These are phyloP conservation scores for Aspergillus sclerotiicarbonarius DNA, from an alignment of 495 filamentous ascomycete species.

Conservation along the genomic window DNA sequence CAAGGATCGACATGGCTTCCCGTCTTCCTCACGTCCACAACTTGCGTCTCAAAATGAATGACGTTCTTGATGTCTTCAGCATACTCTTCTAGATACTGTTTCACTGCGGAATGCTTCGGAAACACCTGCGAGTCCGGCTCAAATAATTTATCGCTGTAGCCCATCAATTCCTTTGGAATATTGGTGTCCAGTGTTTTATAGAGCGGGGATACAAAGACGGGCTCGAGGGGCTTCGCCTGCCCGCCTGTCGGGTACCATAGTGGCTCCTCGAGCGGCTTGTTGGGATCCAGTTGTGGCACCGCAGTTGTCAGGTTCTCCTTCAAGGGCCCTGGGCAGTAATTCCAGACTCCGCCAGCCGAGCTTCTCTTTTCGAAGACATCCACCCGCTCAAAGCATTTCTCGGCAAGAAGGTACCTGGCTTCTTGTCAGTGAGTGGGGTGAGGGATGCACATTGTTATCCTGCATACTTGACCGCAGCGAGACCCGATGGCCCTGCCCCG, in stretches of 20 bases:
- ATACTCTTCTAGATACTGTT: conserved; percentile 73
- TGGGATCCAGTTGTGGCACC: conserved; percentile 45
- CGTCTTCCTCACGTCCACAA: conserved; percentile 45
- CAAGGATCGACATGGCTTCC: conserved; percentile 36
- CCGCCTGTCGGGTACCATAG: conserved; percentile 33
- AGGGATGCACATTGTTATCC: not conserved
- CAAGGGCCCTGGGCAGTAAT: conserved; percentile 46
- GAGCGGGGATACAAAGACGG: conserved; percentile 65
- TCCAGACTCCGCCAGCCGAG: conserved; percentile 79
- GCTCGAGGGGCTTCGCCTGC: conserved; percentile 22
- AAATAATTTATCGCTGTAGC: conserved; percentile 69
- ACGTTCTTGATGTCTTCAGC: conserved; percentile 56
- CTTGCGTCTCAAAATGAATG: conserved; percentile 58
- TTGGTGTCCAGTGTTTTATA: conserved; percentile 84
- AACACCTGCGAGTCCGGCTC: conserved; percentile 64
- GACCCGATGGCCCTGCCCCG: conserved; percentile 47
- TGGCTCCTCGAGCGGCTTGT: conserved; percentile 41
- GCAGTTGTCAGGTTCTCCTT: conserved; percentile 27
- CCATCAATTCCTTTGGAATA: conserved; percentile 80
- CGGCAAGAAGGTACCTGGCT: conserved; percentile 67
- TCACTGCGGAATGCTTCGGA: conserved; percentile 64
- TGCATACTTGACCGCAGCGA: conserved; percentile 42
- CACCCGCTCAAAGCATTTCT: conserved; percentile 67
- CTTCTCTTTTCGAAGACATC: conserved; percentile 79
- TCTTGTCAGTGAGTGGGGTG: not conserved